phyloP scores from a whole-genome alignment of 768 basidiomycete species.

The Gymnopilus junonius region DNA sequence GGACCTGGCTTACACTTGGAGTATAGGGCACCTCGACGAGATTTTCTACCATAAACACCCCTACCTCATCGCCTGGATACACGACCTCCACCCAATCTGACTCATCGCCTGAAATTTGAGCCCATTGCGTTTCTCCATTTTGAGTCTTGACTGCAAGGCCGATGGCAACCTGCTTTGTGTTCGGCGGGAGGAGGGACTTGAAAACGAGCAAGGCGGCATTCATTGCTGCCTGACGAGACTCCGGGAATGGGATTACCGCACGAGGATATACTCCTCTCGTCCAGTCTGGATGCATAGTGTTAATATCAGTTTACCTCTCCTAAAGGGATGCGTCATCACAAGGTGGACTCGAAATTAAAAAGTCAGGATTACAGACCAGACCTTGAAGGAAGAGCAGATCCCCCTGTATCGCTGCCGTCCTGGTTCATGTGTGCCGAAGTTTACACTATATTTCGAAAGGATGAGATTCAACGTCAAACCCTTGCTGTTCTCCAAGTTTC shows the following conservation, averaged over 20 bases:
- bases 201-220: neutral
- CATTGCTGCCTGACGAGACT: neutral
- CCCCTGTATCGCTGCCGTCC: neutral
- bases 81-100: neutral
- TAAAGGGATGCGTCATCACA: too few species aligned
- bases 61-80: neutral
- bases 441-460: too few species aligned
- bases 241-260: neutral
- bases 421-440: neutral
- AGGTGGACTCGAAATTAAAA: too few species aligned
- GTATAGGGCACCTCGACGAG: neutral
- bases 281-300: neutral
- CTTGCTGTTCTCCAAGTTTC: too few species aligned
- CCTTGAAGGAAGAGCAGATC: too few species aligned
- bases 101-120: neutral
- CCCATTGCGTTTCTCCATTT: neutral
- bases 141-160: neutral
- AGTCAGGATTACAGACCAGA: too few species aligned
- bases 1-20: neutral
- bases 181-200: neutral
- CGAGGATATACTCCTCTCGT: neutral
- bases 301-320: neutral
- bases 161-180: neutral
- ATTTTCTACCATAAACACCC: neutral
- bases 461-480: too few species aligned